Base-by-base conservation (phyloP, 2,329 filamentous ascomycete species). In the Aspergillus uvarum region DNA sequence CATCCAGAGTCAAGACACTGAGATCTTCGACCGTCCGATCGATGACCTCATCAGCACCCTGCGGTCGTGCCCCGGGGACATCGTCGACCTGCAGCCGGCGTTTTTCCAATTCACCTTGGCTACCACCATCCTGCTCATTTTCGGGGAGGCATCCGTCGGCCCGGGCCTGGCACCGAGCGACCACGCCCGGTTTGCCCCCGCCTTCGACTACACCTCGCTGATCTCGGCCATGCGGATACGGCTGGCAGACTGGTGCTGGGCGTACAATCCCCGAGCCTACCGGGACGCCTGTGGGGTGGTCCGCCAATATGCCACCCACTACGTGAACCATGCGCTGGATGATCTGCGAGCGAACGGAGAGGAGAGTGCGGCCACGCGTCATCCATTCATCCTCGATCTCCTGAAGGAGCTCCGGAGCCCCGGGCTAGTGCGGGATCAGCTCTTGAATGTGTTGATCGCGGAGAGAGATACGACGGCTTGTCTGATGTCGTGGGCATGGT, bases 51-150 rank as follows among this genome's bases (percentile, higher is more conserved):
- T 80, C 21, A 29, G 24, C 5, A 57, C 47, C 51, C 29, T 72
- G 2, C 59, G 58, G 12, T 24, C 31, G 2, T 67, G 65, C 2
- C 59, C 68, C 14, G 32, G 14, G 10, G 64, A 63, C 4, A 53
- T 64, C 21, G 29, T 72, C 11, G 60, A 64, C 47, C 55, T 80
- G 0, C 69, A 77, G 56, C 72, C 76, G 0, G 63, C 77, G 0
- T 79, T 80, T 58, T 76, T 77, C 60, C 67, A 71, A 29, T 64
- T 76, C 31, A 78, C 75, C 1, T 60, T 78, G 22, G 72, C 76
- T 53, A 73, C 72, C 0, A 72, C 75, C 2, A 76, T 71, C 0
- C 68, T 72, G 29, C 70, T 77, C n/a, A 65, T 77, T 7, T 77
- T 77, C 38, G 75, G 76, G 8, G 67, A 72, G 58, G 68, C 11